Conservation (phyloP, 2,329 filamentous ascomycete genomes). For the Knufia fluminis region DNA sequence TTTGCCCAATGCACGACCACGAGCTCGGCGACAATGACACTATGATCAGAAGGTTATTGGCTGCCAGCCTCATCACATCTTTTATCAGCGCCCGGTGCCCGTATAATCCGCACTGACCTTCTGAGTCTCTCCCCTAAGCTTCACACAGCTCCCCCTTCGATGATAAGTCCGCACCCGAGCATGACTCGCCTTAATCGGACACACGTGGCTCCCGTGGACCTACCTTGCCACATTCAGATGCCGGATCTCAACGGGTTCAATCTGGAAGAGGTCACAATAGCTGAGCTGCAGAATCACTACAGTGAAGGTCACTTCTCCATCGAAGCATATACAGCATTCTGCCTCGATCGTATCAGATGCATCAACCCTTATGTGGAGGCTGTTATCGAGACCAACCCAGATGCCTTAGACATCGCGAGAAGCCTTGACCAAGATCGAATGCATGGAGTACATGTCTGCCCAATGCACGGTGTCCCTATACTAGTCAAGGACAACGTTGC, state of each 20-base stretch:
- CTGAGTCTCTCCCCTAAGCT: too few relatives aligned
- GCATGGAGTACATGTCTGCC: constrained; percentile 18
- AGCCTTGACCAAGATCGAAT: constrained; percentile 23
- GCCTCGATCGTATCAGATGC: constrained; percentile 11
- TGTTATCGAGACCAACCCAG: constrained; percentile 25
- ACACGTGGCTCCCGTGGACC: too few relatives aligned
- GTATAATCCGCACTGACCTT: too few relatives aligned
- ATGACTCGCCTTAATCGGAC: too few relatives aligned
- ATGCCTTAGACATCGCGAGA: constrained; percentile 19
- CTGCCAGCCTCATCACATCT: too few relatives aligned
- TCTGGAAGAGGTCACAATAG: constrained; percentile 1
- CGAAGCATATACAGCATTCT: background rate
- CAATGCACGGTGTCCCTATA: constrained; percentile 29
- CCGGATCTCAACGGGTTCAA: background rate
- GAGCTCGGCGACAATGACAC: too few relatives aligned
- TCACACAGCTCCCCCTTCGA: too few relatives aligned
- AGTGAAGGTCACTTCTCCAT: background rate
- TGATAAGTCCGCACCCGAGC: too few relatives aligned
- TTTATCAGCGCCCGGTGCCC: too few relatives aligned
- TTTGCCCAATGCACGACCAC: too few relatives aligned
- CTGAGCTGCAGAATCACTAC: background rate
- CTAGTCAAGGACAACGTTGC: constrained; percentile 28
- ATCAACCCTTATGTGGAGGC: constrained; percentile 22
- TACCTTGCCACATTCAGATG: background rate
- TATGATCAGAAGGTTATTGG: too few relatives aligned